Percentiles rank a stretch among this genome's conserved stretches.
These are phyloP conservation scores for Fusarium agapanthi DNA, from an alignment of 2,329 filamentous ascomycete genomes.

Conservation along the genomic window DNA sequence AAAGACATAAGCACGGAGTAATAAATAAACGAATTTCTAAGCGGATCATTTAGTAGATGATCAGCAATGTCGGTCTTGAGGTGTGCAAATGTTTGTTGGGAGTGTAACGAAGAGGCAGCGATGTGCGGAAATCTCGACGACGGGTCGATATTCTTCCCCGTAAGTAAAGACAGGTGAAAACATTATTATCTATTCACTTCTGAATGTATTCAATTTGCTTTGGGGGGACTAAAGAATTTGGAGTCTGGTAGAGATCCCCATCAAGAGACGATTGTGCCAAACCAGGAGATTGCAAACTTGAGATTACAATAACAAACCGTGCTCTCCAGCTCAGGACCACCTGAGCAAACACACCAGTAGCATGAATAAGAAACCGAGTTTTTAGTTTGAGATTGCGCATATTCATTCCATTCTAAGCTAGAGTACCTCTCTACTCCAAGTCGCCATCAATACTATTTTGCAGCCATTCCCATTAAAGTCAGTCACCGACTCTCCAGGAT, in stretches of 20 bases:
- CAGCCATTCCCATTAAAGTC: background rate
- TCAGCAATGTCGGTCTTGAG: background rate
- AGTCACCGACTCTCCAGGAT: background rate
- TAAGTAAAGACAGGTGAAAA: background rate
- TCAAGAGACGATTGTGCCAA: background rate
- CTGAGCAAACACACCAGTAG: rapidly evolving
- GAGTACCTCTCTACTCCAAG: too few relatives aligned
- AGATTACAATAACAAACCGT: background rate
- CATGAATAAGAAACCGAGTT: background rate
- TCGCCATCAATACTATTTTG: background rate
- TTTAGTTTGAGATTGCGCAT: background rate
- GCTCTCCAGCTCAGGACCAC: background rate
- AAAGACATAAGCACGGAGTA: background rate
- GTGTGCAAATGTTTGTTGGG: background rate
- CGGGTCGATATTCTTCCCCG: rapidly evolving
- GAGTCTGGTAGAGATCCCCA: background rate
- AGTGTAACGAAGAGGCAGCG: rapidly evolving
- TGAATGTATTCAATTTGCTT: rapidly evolving
- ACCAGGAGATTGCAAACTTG: background rate
- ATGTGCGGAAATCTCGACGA: background rate
- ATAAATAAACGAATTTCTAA: rapidly evolving
- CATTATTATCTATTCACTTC: rapidly evolving
- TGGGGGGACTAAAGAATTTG: background rate
- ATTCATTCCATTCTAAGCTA: background rate
- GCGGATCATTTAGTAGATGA: background rate